Conservation (phyloP, 495 filamentous ascomycete species). For the Cercophora newfieldiana region DNA sequence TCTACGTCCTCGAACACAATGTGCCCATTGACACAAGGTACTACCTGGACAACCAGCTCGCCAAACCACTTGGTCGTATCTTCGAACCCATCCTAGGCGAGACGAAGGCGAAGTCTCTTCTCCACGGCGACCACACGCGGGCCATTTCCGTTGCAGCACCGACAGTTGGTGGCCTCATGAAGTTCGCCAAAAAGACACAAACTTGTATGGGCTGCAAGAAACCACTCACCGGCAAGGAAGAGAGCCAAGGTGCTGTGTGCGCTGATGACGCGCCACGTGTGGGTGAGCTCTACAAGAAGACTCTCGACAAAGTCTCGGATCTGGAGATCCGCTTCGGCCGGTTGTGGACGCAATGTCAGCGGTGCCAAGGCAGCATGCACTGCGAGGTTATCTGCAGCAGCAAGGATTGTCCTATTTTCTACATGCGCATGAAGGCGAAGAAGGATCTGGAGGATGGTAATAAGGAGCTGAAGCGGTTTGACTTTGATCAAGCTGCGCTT, state of each 20-base stretch:
- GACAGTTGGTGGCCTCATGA: conserved; percentile 91
- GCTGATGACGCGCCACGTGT: conserved; percentile 78
- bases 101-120: conserved; percentile 78
- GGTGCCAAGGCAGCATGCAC: conserved; percentile 96
- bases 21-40: conserved; percentile 98
- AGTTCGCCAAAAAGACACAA: conserved; percentile 93
- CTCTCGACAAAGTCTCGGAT: conserved; percentile 80
- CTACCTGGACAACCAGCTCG: conserved; percentile 97
- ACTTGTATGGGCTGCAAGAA: conserved; percentile 99
- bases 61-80: conserved; percentile 89
- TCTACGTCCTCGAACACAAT: conserved; percentile 96
- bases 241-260: conserved; percentile 85
- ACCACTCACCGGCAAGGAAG: conserved; percentile 75
- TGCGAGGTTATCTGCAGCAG: conserved; percentile 96
- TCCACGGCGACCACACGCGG: conserved; percentile 88
- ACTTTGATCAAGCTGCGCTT: conserved; percentile 66
- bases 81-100: conserved; percentile 97
- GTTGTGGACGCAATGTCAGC: conserved; percentile 97
- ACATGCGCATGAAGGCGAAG: conserved; percentile 99
- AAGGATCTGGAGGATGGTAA: conserved; percentile 96
- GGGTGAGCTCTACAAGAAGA: conserved; percentile 92
- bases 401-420: conserved; percentile 97
- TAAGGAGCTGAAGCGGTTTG: conserved; percentile 88
- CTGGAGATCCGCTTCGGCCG: conserved; percentile 90
- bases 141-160: conserved; percentile 88